A percentile compares a stretch with the other conserved stretches of the same genome.
phyloP scores from a whole-genome alignment of 805 yeast species.

The Lipomyces yamadae region DNA sequence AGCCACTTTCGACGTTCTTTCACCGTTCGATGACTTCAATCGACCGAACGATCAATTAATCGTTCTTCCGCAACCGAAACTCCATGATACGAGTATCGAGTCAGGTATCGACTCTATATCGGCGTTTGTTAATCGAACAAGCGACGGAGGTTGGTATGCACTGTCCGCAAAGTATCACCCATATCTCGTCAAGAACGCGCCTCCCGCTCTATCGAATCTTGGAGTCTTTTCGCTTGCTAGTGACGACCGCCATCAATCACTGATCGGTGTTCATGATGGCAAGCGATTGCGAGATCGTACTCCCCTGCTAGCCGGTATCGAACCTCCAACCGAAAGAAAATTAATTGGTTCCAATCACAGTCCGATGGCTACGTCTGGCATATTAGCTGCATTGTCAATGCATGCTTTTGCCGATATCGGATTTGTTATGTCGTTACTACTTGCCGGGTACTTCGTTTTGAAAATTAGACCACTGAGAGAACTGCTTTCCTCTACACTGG shows the following conservation, averaged over 20 bases:
- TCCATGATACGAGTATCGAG: constrained; percentile 7
- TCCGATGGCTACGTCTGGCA: not conserved
- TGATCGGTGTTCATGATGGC: constrained; percentile 36
- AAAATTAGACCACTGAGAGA: constrained; percentile 17
- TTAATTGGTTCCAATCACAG: not conserved
- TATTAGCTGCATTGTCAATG: constrained; percentile 14
- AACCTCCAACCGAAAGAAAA: constrained; percentile 9
- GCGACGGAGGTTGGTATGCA: constrained; percentile 76
- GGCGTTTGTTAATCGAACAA: constrained; percentile 70
- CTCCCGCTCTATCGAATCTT: constrained; percentile 62
- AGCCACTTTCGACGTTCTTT: constrained; percentile 54
- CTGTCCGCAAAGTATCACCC: constrained; percentile 80
- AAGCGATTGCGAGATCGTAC: constrained; percentile 42
- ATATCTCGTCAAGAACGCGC: constrained; percentile 78
- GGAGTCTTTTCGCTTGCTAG: constrained; percentile 17
- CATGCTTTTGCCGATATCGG: constrained; percentile 29
- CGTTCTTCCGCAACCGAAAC: constrained; percentile 48
- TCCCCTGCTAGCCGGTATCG: constrained; percentile 24
- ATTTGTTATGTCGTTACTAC: constrained; percentile 17
- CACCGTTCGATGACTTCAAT: constrained; percentile 41
- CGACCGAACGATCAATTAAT: constrained; percentile 37
- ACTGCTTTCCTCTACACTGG: constrained; percentile 4
- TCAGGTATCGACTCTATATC: constrained; percentile 40
- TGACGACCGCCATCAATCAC: constrained; percentile 15
- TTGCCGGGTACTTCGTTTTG: constrained; percentile 20